Base-by-base conservation (phyloP, 805 yeast genomes). In the Zygosaccharomyces pseudorouxii region DNA sequence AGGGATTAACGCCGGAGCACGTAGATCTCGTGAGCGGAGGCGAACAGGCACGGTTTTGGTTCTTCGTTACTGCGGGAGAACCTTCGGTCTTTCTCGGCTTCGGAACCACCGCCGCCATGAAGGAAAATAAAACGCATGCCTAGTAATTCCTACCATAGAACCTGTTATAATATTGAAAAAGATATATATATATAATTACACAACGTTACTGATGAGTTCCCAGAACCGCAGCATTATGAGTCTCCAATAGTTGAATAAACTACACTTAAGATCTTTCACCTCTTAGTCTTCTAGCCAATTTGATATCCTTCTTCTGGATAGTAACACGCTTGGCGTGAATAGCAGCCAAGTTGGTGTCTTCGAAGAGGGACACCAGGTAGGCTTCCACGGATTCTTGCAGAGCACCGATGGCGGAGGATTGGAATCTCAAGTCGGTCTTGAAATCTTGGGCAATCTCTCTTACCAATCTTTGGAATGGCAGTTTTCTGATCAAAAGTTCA, bases 271-370 rank as follows among this genome's bases (percentile, higher is more conserved):
- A 80, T 83, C 93, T 84, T 78, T 86, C 95, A 74, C 97, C 98
- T 77, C 97, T 85, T 71, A 92, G 82, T 79, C 98, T 86, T 79
- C 97, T 86, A 60, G 98, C 99, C 70, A 92, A 80, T 71, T 90
- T 96, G 71, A 92, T 88, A 74, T 92, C 99, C 78, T 90, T 90
- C 88, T 89, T 92, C 81, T 89, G 96, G 68, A 92, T 89, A 58
- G 99, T 92, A 63, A 92, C 98, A 77, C 99, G 86, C 84, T 93
- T 92, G 66, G 98, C 99, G 75, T 92, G 99, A 62, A 89, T 88
- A 58, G 98, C 97, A 78, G 97, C 93, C 78, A 92, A 81, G 79
- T 90, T 92, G 58, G 98, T 93, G 74, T 93, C 98, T 78, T 92
- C 98, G 63, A 92, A 93, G 67, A 92, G 75, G 52, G 96, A 88